Conservation (phyloP, 805 yeast species). For the Kodamaea lidongshanica region DNA sequence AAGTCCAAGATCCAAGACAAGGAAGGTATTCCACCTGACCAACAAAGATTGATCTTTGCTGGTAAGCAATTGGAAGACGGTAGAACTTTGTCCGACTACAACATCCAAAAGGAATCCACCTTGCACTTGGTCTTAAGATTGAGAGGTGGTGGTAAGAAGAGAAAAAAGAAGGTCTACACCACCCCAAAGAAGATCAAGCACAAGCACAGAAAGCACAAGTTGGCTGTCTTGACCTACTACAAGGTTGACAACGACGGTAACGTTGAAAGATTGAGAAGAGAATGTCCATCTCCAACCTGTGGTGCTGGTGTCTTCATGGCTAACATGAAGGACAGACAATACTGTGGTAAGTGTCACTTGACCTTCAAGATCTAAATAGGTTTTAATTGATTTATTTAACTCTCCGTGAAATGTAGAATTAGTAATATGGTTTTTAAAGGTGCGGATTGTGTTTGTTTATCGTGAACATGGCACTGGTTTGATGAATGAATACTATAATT, state of each 20-base stretch:
- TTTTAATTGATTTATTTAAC: too few species aligned
- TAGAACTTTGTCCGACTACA: constrained; percentile 98
- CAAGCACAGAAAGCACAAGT: constrained; percentile 99
- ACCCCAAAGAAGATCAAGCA: constrained; percentile 99
- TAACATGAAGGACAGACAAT: constrained; percentile 96
- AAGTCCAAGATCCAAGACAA: constrained; percentile 98
- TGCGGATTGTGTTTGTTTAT: too few species aligned
- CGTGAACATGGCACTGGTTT: too few species aligned
- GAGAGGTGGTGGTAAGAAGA: constrained; percentile 98
- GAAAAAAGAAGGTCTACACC: constrained; percentile 99
- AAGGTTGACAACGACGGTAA: constrained; percentile 98
- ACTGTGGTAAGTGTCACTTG: constrained; percentile 99
- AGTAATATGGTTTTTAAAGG: too few species aligned
- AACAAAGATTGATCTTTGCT: constrained; percentile 98
- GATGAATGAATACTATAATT: too few species aligned
- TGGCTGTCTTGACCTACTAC: constrained; percentile 99
- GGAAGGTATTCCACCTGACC: constrained; percentile 99
- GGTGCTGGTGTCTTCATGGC: constrained; percentile 99
- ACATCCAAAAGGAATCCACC: constrained; percentile 99
- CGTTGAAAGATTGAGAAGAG: constrained; percentile 98
- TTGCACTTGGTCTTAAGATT: constrained; percentile 93
- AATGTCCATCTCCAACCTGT: constrained; percentile 87
- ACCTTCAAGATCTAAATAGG: constrained; percentile 60
- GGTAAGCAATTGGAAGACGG: constrained; percentile 99
- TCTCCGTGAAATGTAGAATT: too few species aligned